Base-by-base conservation (phyloP, 768 basidiomycete species). In the Pulveroboletus sp. region DNA sequence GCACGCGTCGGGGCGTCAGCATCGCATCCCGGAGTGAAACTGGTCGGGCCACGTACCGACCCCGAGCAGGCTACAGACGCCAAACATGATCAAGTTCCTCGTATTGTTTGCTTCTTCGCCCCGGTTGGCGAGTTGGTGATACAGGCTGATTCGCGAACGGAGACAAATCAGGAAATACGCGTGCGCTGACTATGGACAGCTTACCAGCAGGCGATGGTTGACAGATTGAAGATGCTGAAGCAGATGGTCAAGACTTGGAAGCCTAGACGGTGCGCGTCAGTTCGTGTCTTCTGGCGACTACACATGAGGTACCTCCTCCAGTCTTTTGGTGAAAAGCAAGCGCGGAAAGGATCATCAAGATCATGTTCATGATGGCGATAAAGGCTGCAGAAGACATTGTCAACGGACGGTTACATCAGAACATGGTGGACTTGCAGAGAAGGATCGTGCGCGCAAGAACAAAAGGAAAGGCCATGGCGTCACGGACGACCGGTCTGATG, bases 391-490 rank as follows among this genome's bases (percentile, higher is more conserved):
- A 26, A 14, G 29, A 32, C 26, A n/a, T 22, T 5, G 42, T 62
- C 39, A 49, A 19, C 24, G 26, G 35, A 30, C 9, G 27, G 29
- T 16, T 23, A 32, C 19, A 36, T 20, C 6, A 41, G n/a, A 17
- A 31, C 12, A 17, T 7, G 42, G 46, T 26, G 9, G 3, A 50
- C 67, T 10, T 34, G 60, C 64, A 39, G 45, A 68, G 50, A 39
- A 50, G 29, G 30, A 64, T 35, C 1, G 20, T 29, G 44, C 60
- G 64, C 19, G 10, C 54, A 44, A 58, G 57, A 45, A 55, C 17
- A 34, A 60, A 62, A 24, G 54, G 47, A 40, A 67, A 65, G 13
- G 63, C 17, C 63, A 65, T 29, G 27, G 27, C 43, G 59, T 59
- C 59, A 52, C 66, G 43, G 59, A 67, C 64, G 47, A 35, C 56